A percentile compares a stretch with the other conserved stretches of the same genome.
phyloP scores from a whole-genome alignment of 371 early-diverging fungal species.

The Apophysomyces ossiformis region DNA sequence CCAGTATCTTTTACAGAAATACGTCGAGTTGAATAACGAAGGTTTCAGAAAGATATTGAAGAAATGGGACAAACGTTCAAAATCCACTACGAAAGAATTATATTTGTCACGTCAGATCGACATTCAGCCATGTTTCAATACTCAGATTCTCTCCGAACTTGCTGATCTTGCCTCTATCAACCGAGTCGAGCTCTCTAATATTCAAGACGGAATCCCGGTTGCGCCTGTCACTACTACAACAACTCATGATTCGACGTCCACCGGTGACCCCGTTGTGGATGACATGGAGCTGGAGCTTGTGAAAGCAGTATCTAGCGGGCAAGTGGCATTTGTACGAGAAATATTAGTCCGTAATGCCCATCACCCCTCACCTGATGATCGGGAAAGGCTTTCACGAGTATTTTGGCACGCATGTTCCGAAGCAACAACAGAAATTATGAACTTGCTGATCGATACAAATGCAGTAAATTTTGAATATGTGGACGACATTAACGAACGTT shows the following conservation, averaged over 20 bases:
- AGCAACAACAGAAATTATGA: slow-evolving; percentile 57
- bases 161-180: slow-evolving; percentile 80
- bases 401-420: slow-evolving; percentile 88
- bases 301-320: slow-evolving; percentile 55
- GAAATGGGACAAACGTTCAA: slow-evolving; percentile 97
- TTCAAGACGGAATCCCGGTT: slow-evolving; percentile 50
- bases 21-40: slow-evolving; percentile 93
- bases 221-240: slow-evolving; percentile 16
- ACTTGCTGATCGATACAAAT: slow-evolving; percentile 63
- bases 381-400: slow-evolving; percentile 70
- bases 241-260: slow-evolving; percentile 11
- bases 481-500: slow-evolving; percentile 93
- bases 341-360: slow-evolving; percentile 61
- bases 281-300: slow-evolving; percentile 70
- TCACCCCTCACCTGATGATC: slow-evolving; percentile 47
- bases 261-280: slow-evolving; percentile 46
- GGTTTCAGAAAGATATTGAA: slow-evolving; percentile 97
- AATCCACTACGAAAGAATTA: slow-evolving; percentile 93
- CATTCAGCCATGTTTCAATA: slow-evolving; percentile 95
- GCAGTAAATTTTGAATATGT: slow-evolving; percentile 74
- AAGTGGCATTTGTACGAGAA: slow-evolving; percentile 57
- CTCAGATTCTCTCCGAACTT: slow-evolving; percentile 85
- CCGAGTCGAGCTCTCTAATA: slow-evolving; percentile 63
- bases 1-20: slow-evolving; percentile 64
- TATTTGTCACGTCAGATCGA: slow-evolving; percentile 94